Evolutionary conservation across 306 rosid species (phyloP).

Genomic region (Castanea crenata): DNA sequence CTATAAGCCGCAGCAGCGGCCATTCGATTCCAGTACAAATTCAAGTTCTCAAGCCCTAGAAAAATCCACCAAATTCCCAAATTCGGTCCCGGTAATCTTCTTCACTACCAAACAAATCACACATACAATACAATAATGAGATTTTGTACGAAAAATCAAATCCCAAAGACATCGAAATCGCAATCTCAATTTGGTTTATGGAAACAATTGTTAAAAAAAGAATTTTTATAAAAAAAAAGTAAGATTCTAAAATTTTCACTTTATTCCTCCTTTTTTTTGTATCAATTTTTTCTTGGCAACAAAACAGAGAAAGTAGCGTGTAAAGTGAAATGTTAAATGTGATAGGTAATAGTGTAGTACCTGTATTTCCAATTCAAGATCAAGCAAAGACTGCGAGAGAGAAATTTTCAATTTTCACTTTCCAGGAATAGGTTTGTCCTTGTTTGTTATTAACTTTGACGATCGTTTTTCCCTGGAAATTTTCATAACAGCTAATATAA

Average conservation of each 20-base stretch:
- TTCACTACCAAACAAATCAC: slow-evolving; percentile 13
- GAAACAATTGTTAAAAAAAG: no score
- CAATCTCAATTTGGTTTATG: no score
- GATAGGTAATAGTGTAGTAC: not conserved
- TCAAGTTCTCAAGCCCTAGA: slow-evolving; percentile 5
- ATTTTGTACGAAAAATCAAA: not conserved
- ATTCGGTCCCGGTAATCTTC: slow-evolving; percentile 7
- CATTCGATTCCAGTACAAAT: slow-evolving; percentile 47
- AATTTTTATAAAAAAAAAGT: not conserved
- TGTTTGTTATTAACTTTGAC: not conserved
- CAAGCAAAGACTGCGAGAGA: not conserved
- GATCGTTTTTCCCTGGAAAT: not conserved
- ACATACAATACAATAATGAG: slow-evolving; percentile 1
- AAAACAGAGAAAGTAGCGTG: not conserved
- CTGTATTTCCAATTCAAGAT: slow-evolving; percentile 6
- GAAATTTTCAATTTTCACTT: not conserved
- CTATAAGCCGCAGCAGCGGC: slow-evolving; percentile 64
- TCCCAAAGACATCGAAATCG: not conserved
- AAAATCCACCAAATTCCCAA: slow-evolving; percentile 3
- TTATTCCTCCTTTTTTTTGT: not conserved
- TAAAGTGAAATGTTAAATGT: not conserved
- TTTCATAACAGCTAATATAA: not conserved
- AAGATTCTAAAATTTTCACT: not conserved
- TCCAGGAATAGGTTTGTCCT: not conserved
- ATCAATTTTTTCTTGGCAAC: slow-evolving; percentile 4